Base-by-base conservation (phyloP, 2,329 filamentous ascomycete species). In the Colletotrichum theobromicola region DNA sequence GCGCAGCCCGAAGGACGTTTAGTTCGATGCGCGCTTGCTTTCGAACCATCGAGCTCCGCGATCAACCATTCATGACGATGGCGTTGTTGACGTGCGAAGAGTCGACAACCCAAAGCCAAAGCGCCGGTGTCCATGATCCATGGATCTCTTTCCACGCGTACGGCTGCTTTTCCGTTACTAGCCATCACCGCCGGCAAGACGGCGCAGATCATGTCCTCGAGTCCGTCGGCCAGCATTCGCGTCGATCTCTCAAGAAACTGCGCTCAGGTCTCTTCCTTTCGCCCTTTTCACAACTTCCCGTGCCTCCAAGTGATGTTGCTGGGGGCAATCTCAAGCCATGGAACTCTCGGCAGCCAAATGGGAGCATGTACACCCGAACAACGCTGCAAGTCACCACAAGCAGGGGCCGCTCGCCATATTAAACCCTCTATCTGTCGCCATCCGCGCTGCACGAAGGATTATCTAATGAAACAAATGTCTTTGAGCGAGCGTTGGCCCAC, bases 251-350 rank as follows among this genome's bases (percentile, higher is more conserved):
- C 16, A 16, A 37, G 35, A 57, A 32, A 37, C 18, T 74, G 64
- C 64, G 70, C 70, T 74, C 73, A 74, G 70, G 32, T 64, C 70
- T 37, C 70, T 75, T 55, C 30, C 46, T 30, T 70, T 66, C 28
- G 13, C 28, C 30, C 24, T 12, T 32, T 60, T 26, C 10, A 42
- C 57, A n/a, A 9, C 21, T 57, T 63, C 42, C 28, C 34, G 24
- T 28, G 13, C 53, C 26, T 37, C 58, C 42, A 30, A 24, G 53
- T 67, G 35, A 42, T 58, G 26, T 34, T 46, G 32, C 53, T 62
- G 50, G 62, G 55, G 67, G 62, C 28, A 34, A 42, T 46, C 34
- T 60, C 37, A 21, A 26, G 42, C 26, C 55, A 62, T 65, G 34
- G 26, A 12, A 28, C 35, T 74, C 58, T 46, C n/a, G 28, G 15